Base-by-base conservation (phyloP, 1,284 basidiomycete genomes). In the Mycosarcoma mackinlayi region DNA sequence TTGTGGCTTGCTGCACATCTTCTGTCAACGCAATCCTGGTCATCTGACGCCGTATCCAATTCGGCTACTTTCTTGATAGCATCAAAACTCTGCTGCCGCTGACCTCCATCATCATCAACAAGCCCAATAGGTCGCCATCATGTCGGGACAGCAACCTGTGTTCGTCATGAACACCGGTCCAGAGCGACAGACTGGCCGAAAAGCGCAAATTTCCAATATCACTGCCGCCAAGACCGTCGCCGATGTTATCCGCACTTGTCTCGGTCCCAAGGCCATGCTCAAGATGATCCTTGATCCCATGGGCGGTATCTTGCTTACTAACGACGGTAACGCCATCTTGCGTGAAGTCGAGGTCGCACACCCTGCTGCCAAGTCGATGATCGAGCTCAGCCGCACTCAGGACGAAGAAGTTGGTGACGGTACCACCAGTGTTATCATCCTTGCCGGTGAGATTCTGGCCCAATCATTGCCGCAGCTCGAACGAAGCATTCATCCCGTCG, bases 331-430 rank as follows among this genome's bases (percentile, higher is more conserved):
- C 79, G 94, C 94, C 10, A 98, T 98, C 73, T 86, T 98, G 35
- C 90, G 95, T 61, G 95, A 98, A 84, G 98, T 98, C 72, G 95
- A 98, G 72, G 94, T 98, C 24, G 93, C 93, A 4, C 95, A 98
- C 79, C 96, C 96, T 0, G 95, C 95, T 24, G 95, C 95, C 30
- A 98, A 98, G 86, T 95, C 94, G 76, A 98, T 98, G 95, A 98
- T 98, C 76, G 95, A 99, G 84, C 88, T 98, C 19, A 92, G 92
- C 79, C 86, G 94, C 81, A 98, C 96, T 4, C 95, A 98, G 84
- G 96, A 98, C 75, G 95, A 98, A 85, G 95, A 98, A 83, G 95
- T 96, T 71, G 95, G 94, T 53, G 95, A 98, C 84, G 95, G 94
- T 56, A 98, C 95, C 25, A 98, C 94, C 18, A 93, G 91, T 81